Conservation (phyloP, 495 filamentous ascomycete species). For the Penicillium paradoxum region DNA sequence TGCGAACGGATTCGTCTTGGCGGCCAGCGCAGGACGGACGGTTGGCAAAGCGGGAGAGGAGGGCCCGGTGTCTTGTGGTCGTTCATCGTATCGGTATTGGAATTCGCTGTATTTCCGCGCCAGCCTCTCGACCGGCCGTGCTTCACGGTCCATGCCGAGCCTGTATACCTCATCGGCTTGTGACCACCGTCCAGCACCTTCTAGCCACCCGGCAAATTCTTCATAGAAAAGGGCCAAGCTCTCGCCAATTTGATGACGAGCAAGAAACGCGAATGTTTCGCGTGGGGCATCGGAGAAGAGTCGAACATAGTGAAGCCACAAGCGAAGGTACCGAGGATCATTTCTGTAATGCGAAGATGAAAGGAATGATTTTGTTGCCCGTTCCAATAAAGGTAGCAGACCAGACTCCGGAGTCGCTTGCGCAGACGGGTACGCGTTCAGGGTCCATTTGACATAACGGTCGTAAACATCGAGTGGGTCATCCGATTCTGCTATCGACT, state of each 20-base stretch:
- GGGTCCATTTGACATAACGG: conserved; percentile 92
- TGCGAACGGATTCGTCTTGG: conserved; percentile 79
- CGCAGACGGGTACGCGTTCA: conserved; percentile 90
- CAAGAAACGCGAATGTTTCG: conserved; percentile 86
- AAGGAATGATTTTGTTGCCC: conserved; percentile 87
- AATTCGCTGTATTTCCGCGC: conserved; percentile 88
- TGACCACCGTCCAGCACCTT: conserved; percentile 76
- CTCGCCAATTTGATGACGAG: conserved; percentile 84
- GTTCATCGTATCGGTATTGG: conserved; percentile 64
- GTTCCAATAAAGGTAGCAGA: conserved; percentile 82
- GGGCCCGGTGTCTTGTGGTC: conserved; percentile 59
- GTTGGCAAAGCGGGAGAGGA: conserved; percentile 80
- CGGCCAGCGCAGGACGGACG: conserved; percentile 77
- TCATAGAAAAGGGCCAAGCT: conserved; percentile 92
- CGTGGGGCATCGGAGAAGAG: conserved; percentile 89
- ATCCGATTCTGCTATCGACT: conserved; percentile 74
- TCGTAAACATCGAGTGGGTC: conserved; percentile 96
- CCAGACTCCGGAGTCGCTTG: conserved; percentile 87
- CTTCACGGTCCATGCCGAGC: conserved; percentile 81
- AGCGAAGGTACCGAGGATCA: conserved; percentile 83
- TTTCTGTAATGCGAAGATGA: conserved; percentile 82
- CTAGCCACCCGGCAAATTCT: conserved; percentile 90
- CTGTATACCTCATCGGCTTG: conserved; percentile 93
- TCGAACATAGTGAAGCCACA: conserved; percentile 92
- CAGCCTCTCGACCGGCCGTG: conserved; percentile 74